phyloP scores from a whole-genome alignment of 1,284 basidiomycete genomes.

The Microbotryomycetes sp. region DNA sequence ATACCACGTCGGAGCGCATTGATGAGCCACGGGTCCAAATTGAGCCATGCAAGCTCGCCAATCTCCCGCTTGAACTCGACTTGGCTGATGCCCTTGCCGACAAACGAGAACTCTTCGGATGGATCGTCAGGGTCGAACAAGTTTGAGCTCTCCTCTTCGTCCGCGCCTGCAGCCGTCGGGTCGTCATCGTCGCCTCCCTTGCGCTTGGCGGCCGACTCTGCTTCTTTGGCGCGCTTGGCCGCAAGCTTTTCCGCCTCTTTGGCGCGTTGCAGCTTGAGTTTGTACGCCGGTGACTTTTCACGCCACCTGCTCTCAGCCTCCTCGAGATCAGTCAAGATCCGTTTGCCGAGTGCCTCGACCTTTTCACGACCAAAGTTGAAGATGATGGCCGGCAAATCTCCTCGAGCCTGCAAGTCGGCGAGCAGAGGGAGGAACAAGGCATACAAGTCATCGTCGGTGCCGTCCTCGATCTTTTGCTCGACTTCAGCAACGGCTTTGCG shows the following conservation, averaged over 20 bases:
- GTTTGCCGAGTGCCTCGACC: constrained; percentile 50
- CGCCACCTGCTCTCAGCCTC: constrained; percentile 51
- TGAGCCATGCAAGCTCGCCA: constrained; percentile 42
- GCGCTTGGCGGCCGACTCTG: constrained; percentile 37
- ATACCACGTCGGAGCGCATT: constrained; percentile 53
- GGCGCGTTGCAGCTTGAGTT: constrained; percentile 50
- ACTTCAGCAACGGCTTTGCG: constrained; percentile 15
- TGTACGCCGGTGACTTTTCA: constrained; percentile 41
- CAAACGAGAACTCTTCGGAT: constrained; percentile 55
- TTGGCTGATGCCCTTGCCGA: constrained; percentile 46
- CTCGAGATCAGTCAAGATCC: constrained; percentile 44
- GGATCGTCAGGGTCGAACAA: constrained; percentile 54
- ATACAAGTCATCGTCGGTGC: constrained; percentile 25
- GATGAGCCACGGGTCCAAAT: constrained; percentile 41
- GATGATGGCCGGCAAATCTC: constrained; percentile 53
- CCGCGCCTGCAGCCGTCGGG: constrained; percentile 26
- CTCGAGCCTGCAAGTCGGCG: constrained; percentile 43
- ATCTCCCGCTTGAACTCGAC: constrained; percentile 49
- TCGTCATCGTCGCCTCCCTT: constrained; percentile 44
- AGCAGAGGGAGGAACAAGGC: constrained; percentile 47
- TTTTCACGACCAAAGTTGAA: constrained; percentile 57
- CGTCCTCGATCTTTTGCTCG: constrained; percentile 44
- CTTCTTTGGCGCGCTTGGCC: constrained; percentile 33
- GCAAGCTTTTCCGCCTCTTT: constrained; percentile 46
- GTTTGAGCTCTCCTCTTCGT: constrained; percentile 33